Conservation (phyloP, 2,329 filamentous ascomycete species). For the Fusarium beomiforme region DNA sequence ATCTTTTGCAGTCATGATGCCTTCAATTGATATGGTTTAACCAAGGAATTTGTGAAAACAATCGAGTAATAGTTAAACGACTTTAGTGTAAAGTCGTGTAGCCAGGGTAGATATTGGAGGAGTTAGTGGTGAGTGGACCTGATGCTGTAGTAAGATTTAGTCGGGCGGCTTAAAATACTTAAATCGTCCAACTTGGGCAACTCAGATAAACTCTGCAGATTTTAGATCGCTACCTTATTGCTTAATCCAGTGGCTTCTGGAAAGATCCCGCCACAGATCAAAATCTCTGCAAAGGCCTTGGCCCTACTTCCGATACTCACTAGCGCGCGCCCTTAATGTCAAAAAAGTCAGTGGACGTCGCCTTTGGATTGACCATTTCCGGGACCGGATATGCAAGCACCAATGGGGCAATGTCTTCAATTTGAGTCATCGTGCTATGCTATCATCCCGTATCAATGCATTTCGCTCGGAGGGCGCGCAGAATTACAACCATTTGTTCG, state of each 20-base stretch:
- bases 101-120: not conserved
- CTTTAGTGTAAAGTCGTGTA: not conserved
- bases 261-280: not conserved
- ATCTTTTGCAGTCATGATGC: not conserved
- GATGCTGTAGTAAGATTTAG: too few relatives aligned
- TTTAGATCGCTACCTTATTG: too few relatives aligned
- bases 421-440: not conserved
- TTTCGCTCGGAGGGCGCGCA: conserved; percentile 31
- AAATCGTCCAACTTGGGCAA: not conserved
- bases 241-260: not conserved
- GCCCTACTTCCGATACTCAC: not conserved
- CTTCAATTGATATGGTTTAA: accelerated
- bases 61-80: not conserved
- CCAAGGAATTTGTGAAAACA: not conserved
- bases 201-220: not conserved
- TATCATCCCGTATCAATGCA: conserved; percentile 29
- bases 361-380: not conserved
- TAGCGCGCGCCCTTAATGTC: conserved; percentile 28
- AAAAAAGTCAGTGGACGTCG: not conserved
- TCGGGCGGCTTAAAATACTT: not conserved
- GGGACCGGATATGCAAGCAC: not conserved
- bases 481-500: conserved; percentile 36
- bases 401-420: not conserved
- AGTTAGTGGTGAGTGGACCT: not conserved
- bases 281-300: not conserved